Base-by-base conservation (phyloP, 2,329 filamentous ascomycete genomes). In the Thelonectria discophora region DNA sequence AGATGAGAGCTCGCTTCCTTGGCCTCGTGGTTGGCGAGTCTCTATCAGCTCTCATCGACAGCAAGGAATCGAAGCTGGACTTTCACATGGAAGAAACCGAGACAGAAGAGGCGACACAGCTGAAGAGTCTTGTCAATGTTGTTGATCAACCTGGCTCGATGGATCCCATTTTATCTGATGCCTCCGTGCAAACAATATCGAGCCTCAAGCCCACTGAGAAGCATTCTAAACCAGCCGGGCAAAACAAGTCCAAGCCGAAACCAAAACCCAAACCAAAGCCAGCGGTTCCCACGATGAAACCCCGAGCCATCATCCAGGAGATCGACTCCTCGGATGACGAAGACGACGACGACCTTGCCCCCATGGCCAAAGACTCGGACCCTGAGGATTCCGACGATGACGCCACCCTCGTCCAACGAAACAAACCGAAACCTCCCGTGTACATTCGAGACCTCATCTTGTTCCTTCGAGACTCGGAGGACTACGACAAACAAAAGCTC, bases 371-470 rank as follows among this genome's bases (percentile, higher is more conserved):
- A 74, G 92, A 93, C 71, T 93, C 91, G 2, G 95, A 99, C 68
- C 85, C 88, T 0, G 92, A 96, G 73, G 95, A 99, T 73, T 94
- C 93, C 0, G 93, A 97, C 59, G 94, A 97, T 39, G 96, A 99
- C 69, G 90, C 95, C 5, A 97, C 93, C 0, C 81, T 97, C 17
- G 85, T 98, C 49, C 89, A 91, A 59, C 86, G 94, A 13, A 89
- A 95, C 76, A 97, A 95, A 69, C 86, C 90, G 20, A 90, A 86
- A 60, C 86, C 93, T 0, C 95, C 95, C 1, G 93, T 99, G 1
- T 98, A 98, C 71, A 90, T 97, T 62, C 88, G 93, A 47, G 93
- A 97, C 69, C 83, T 98, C 11, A 88, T 98, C 56, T 75, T 82
- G 8, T 94, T 90, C 71, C 82, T 99, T 3, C 86, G 91, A 50